Evolutionary conservation across 2,329 filamentous ascomycete species (phyloP), one percentile per base, ranked within the genome.

Genomic region (Rhynchosporium secalis): DNA sequence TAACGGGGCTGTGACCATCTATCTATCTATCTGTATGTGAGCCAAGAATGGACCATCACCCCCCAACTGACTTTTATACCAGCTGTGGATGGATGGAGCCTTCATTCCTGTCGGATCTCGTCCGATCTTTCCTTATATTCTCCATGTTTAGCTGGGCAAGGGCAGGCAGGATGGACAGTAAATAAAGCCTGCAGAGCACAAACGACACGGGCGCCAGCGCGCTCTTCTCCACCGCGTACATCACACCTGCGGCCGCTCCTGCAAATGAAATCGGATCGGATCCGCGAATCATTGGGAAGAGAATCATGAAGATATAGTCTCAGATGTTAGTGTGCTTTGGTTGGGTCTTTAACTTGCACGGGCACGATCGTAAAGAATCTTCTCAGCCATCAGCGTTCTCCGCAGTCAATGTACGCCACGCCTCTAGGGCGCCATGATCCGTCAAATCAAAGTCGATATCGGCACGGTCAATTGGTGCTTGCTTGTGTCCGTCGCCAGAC

Each of bases 1-100:
- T n/a, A 29, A 29, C 36, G 51, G 51, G 51, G 51, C 51, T 54
- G 51, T 54, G 51, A 13, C n/a, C 51, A 10, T 54, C 51, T 54
- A 33, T 54, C 20, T 20, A 20, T 20, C 20, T 20, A 20, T 20
- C 20, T 20, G 20, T 20, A 20, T 20, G 20, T 20, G 20, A 20
- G 20, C 20, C 20, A 20, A 20, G 20, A 20, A 54, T 31, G 51
- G 40, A 41, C 40, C 33, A 52, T 52, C 31, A 52, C 31, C 31
- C 10, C 10, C 38, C 33, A 20, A 52, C 33, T 31, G n/a, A 38
- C 31, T 26, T 52, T 33, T 20, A 52, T 33, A 28, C 33, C 36
- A 49, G 33, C 33, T 54, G 20, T 54, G n/a, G 31, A 52, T 2
- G 6, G 29, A 33, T 43, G 41, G 13, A 15, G 15, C 13, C 38